Percentiles rank a stretch among this genome's conserved stretches.
Evolutionary conservation across 169 alveolate species (phyloP).

Genomic region (Plasmodium ovale): DNA sequence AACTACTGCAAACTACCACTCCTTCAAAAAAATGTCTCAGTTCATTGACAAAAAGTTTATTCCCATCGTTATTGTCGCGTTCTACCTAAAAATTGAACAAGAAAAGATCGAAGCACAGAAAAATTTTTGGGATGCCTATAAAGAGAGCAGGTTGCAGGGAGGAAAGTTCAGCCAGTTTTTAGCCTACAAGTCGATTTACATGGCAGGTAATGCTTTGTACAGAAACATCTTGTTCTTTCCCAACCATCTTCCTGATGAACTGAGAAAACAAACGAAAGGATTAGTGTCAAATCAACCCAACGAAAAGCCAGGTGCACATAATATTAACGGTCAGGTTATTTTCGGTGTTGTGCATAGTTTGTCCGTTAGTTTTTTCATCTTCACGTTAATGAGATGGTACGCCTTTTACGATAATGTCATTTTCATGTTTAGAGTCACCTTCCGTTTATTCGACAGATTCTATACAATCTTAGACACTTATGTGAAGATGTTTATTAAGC

Average conservation of each 20-base stretch:
- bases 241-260: conserved; percentile 16
- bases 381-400: conserved; percentile 3
- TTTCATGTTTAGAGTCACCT: conserved; percentile 4
- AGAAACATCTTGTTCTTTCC: conserved; percentile 37
- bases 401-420: conserved; percentile 27
- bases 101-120: not conserved
- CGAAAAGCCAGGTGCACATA: conserved; percentile 10
- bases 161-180: not conserved
- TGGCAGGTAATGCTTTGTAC: conserved; percentile 7
- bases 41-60: conserved; percentile 42
- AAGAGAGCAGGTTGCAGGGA: not conserved
- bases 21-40: conserved; percentile 19
- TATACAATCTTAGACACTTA: conserved; percentile 23
- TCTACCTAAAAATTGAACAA: not conserved
- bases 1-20: conserved; percentile 19
- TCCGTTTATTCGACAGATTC: conserved; percentile 47
- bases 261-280: conserved; percentile 27
- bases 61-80: conserved; percentile 7
- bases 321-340: not conserved
- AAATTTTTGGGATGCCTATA: not conserved
- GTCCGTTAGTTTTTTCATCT: conserved; percentile 1
- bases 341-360: conserved; percentile 16
- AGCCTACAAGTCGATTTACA: not conserved
- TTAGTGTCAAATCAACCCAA: not conserved
- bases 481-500: not conserved